Conservation (phyloP, 2,329 filamentous ascomycete genomes). For the Ilyonectria destructans region DNA sequence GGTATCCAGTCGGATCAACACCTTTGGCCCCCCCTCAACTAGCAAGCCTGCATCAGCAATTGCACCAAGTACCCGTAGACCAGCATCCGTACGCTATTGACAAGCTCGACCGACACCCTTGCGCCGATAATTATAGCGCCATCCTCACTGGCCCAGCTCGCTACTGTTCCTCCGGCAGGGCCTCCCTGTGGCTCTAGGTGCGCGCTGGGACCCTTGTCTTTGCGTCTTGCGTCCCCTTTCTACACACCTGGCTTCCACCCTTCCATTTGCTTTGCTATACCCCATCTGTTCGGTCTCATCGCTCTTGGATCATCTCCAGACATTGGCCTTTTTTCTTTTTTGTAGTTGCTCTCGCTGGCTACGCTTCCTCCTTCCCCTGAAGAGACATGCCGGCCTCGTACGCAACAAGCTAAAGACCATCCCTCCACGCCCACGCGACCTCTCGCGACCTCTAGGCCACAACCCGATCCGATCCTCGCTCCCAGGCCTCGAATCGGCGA, state of each 20-base stretch:
- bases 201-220: background rate
- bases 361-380: background rate
- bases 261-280: background rate
- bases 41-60: no score
- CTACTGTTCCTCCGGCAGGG: background rate
- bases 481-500: slow-evolving; percentile 48
- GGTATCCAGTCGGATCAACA: background rate
- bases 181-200: background rate
- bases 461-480: slow-evolving; percentile 1
- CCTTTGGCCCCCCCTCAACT: background rate
- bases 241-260: background rate
- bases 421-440: slow-evolving; percentile 6
- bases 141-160: background rate
- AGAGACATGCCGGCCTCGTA: slow-evolving; percentile 28
- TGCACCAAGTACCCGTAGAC: no score
- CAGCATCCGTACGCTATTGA: no score
- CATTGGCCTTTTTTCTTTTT: background rate
- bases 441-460: background rate
- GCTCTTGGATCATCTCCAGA: background rate
- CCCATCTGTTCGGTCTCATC: background rate
- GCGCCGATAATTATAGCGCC: background rate
- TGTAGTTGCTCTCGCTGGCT: background rate
- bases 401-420: slow-evolving; percentile 4
- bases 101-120: background rate
- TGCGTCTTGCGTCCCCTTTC: slow-evolving; percentile 1